A percentile compares a stretch with the other conserved stretches of the same genome.
Evolutionary conservation across 129 eudicot species (phyloP).

Genomic region (Chrysanthemum seticuspe): DNA sequence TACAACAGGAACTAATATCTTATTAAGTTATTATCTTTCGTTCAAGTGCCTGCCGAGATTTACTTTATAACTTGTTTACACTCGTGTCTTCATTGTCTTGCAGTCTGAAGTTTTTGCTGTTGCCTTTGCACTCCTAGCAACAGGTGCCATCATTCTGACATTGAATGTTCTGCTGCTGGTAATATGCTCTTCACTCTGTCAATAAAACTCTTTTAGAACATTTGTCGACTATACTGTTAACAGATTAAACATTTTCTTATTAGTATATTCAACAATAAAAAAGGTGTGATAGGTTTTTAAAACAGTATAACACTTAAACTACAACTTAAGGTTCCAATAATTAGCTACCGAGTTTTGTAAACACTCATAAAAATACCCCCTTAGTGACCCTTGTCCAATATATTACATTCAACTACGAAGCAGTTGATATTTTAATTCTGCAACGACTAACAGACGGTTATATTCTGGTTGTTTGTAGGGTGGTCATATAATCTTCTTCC

Average conservation of each 20-base stretch:
- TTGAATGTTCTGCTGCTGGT: conserved; percentile 88
- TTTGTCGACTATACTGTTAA: too few relatives aligned
- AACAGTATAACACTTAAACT: too few relatives aligned
- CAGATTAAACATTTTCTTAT: too few relatives aligned
- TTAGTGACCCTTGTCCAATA: too few relatives aligned
- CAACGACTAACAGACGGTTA: neutral
- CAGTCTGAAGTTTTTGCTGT: conserved; percentile 99
- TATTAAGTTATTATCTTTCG: neutral
- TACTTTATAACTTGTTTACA: neutral
- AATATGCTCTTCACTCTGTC: conserved; percentile 12
- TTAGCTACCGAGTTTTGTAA: too few relatives aligned
- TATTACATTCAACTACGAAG: too few relatives aligned
- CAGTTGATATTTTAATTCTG: neutral
- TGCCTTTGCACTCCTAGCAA: conserved; percentile 95
- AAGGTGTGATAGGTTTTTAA: too few relatives aligned
- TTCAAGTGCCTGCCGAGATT: neutral
- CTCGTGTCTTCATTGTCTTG: conserved; percentile 2
- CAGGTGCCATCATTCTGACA: conserved; percentile 93
- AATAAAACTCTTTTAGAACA: too few relatives aligned
- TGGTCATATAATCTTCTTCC: conserved; percentile 97
- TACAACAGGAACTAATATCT: neutral
- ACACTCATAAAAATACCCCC: too few relatives aligned
- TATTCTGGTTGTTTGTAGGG: conserved; percentile 49
- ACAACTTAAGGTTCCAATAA: too few relatives aligned
- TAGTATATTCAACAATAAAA: too few relatives aligned